Conservation (phyloP, 768 basidiomycete species). For the Boletus bicolor region DNA sequence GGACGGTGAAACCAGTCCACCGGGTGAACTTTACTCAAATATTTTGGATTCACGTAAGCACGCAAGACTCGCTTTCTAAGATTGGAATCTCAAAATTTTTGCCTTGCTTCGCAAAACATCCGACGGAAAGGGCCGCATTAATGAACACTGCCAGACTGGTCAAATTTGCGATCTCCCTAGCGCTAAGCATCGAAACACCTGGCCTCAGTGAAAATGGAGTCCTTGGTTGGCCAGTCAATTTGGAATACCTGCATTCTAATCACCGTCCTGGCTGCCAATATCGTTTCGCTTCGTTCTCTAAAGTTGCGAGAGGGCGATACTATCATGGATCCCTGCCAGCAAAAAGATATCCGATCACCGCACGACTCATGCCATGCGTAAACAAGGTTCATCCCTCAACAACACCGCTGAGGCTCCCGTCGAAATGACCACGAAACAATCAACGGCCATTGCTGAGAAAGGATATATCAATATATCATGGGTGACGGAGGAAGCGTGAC, state of each 20-base stretch:
- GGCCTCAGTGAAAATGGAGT: background rate
- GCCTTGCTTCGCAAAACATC: constrained; percentile 1
- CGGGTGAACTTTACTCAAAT: background rate
- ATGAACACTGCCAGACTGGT: background rate
- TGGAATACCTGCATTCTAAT: constrained; percentile 3
- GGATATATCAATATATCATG: background rate
- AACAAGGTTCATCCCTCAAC: background rate
- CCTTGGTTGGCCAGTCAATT: constrained; percentile 9
- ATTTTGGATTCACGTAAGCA: constrained; percentile 7
- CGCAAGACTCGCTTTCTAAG: background rate
- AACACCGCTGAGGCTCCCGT: background rate
- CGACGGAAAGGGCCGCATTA: background rate
- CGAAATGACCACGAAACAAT: background rate
- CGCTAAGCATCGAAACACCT: background rate
- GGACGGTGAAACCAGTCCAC: background rate
- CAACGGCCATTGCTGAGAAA: background rate
- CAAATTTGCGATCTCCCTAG: background rate
- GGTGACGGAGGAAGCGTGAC: background rate
- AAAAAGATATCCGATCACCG: constrained; percentile 7
- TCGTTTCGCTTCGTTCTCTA: background rate
- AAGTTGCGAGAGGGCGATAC: background rate
- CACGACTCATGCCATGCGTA: constrained; percentile 1
- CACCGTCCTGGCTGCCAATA: background rate
- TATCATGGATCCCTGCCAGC: background rate
- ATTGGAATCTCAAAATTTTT: background rate